Percentiles rank a stretch among this genome's conserved stretches.
These are phyloP conservation scores for Exophiala phaeomuriformis DNA, from an alignment of 2,329 filamentous ascomycete genomes.

Conservation along the genomic window DNA sequence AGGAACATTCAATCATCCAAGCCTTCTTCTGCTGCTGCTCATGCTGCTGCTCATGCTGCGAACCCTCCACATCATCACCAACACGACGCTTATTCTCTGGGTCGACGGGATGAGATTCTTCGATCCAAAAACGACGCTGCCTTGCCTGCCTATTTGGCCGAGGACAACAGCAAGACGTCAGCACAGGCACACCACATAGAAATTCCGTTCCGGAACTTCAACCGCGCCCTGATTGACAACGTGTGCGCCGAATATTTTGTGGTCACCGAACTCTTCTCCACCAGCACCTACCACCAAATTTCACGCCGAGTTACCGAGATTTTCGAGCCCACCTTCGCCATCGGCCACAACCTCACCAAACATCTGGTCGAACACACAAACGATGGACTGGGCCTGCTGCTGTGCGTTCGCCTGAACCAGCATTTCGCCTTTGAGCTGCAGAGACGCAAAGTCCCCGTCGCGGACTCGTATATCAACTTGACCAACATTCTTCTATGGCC, in stretches of 20 bases:
- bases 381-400: conserved; percentile 76
- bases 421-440: conserved; percentile 92
- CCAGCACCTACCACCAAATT: conserved; percentile 63
- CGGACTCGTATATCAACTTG: conserved; percentile 86
- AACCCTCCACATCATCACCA: conserved; percentile 24
- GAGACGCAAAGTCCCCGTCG: conserved; percentile 77
- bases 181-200: conserved; percentile 69
- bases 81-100: conserved; percentile 84
- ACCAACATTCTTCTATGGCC: conserved; percentile 97
- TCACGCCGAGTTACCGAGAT: conserved; percentile 79
- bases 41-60: not conserved
- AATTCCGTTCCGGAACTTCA: conserved; percentile 86
- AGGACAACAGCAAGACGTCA: conserved; percentile 64
- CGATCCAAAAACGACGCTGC: conserved; percentile 66
- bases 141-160: conserved; percentile 78
- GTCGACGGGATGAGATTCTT: conserved; percentile 75
- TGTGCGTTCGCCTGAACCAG: conserved; percentile 91
- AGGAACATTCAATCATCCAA: conserved; percentile 37
- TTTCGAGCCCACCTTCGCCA: conserved; percentile 80
- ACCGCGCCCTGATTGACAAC: conserved; percentile 88
- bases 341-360: conserved; percentile 71
- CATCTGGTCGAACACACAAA: conserved; percentile 67
- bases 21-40: conserved; percentile 26
- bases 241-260: conserved; percentile 93
- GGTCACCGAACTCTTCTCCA: conserved; percentile 79